Evolutionary conservation across 257 asterid genomes (phyloP).

Genomic region (Solanum bulbocastanum): DNA sequence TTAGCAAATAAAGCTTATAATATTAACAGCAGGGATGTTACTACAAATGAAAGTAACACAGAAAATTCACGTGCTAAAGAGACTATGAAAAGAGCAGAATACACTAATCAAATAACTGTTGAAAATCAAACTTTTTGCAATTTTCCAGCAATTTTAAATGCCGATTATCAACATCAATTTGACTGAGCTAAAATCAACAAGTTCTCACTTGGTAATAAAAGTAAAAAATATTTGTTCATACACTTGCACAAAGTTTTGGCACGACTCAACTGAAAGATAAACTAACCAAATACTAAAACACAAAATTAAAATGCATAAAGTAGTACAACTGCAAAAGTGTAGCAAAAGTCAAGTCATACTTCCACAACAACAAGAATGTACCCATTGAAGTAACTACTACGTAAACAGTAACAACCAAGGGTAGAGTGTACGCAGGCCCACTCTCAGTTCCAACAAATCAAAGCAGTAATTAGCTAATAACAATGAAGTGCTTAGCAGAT

Average conservation of each 20-base stretch:
- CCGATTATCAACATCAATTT: neutral
- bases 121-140: neutral
- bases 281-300: neutral
- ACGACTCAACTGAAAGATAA: neutral
- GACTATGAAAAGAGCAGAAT: neutral
- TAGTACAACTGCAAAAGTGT: neutral
- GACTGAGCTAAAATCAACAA: neutral
- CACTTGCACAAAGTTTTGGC: neutral
- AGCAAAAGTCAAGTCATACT: neutral
- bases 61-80: neutral
- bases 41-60: neutral
- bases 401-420: neutral
- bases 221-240: neutral
- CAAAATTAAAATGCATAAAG: neutral
- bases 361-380: neutral
- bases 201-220: neutral
- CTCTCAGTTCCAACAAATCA: neutral
- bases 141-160: neutral
- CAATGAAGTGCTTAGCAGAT: neutral
- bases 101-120: neutral
- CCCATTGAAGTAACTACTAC: neutral
- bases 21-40: neutral
- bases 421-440: neutral
- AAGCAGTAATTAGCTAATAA: neutral
- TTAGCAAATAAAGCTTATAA: neutral